Conservation (phyloP, 1,284 basidiomycete species). For the Chalciporus sp. region DNA sequence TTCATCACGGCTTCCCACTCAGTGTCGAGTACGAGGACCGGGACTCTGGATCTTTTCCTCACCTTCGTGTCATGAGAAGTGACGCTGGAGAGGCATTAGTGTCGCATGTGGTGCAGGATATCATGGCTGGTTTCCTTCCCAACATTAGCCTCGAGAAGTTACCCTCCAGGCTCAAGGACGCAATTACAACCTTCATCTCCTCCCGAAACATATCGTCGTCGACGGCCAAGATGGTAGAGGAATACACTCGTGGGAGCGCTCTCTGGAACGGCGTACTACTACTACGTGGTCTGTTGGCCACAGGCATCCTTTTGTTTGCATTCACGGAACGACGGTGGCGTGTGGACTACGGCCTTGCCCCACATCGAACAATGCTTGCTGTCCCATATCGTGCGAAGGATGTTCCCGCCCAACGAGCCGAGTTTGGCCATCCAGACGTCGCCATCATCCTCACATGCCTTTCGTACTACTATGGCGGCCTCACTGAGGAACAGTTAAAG, state of each 20-base stretch:
- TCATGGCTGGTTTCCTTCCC: conserved; percentile 26
- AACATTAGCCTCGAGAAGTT: conserved; percentile 24
- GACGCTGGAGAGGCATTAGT: conserved; percentile 30
- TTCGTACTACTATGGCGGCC: conserved; percentile 54
- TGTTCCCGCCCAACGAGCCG: conserved; percentile 16
- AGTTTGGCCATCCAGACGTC: conserved; percentile 60
- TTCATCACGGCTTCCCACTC: conserved; percentile 20
- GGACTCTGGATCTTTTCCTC: conserved; percentile 31
- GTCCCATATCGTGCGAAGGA: conserved; percentile 37
- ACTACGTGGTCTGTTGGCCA: conserved; percentile 46
- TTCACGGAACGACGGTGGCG: conserved; percentile 49
- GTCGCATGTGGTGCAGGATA: conserved; percentile 24
- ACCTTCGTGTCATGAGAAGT: conserved; percentile 35
- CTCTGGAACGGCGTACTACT: conserved; percentile 36
- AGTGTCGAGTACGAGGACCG: conserved; percentile 14
- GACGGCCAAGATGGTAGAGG: conserved; percentile 9
- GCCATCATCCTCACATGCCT: conserved; percentile 50
- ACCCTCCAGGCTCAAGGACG: conserved; percentile 12
- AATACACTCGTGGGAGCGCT: conserved; percentile 11
- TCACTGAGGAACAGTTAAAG: conserved; percentile 42
- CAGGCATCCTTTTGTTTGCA: conserved; percentile 44
- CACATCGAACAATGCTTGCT: conserved; percentile 47
- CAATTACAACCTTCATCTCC: conserved; percentile 28
- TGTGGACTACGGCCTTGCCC: conserved; percentile 55
- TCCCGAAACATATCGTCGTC: background rate